Evolutionary conservation across 1,139 yeast species (phyloP).

Genomic region (Sugiyamaella castrensis): DNA sequence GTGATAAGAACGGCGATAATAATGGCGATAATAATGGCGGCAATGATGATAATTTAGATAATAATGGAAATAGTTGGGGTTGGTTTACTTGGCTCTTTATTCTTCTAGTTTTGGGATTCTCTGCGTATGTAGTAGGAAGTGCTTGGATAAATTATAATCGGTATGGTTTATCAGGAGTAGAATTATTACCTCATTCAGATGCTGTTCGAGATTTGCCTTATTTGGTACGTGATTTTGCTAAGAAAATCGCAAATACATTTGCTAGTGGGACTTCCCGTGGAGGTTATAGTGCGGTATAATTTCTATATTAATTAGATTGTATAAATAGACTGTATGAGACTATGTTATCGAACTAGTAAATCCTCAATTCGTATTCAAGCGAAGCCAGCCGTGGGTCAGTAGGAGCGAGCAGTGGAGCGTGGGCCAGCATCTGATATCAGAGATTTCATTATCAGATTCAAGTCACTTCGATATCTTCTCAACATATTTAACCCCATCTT

Average conservation of each 20-base stretch:
- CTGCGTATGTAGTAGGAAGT: constrained; percentile 70
- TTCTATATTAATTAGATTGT: constrained; percentile 11
- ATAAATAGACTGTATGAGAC: too few species aligned
- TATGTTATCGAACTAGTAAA: too few species aligned
- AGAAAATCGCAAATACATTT: constrained; percentile 67
- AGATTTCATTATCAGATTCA: too few species aligned
- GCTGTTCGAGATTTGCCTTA: constrained; percentile 73
- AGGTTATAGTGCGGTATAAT: constrained; percentile 84
- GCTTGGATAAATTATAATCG: constrained; percentile 64
- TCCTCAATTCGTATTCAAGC: background rate
- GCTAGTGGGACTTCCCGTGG: constrained; percentile 80
- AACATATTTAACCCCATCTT: constrained; percentile 7
- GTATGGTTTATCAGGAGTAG: constrained; percentile 42
- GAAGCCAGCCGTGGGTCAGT: background rate
- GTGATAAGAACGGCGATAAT: constrained; percentile 5
- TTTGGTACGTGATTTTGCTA: constrained; percentile 68
- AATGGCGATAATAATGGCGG: constrained; percentile 13
- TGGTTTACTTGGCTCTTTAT: constrained; percentile 43
- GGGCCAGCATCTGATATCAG: too few species aligned
- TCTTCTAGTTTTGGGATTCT: constrained; percentile 58
- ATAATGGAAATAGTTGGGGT: constrained; percentile 32
- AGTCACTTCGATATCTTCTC: background rate
- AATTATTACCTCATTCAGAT: constrained; percentile 44
- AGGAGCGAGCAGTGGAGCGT: too few species aligned
- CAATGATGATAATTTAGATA: constrained; percentile 16